phyloP scores from a whole-genome alignment of 2,329 filamentous ascomycete genomes.

The Epichloe uncinata region DNA sequence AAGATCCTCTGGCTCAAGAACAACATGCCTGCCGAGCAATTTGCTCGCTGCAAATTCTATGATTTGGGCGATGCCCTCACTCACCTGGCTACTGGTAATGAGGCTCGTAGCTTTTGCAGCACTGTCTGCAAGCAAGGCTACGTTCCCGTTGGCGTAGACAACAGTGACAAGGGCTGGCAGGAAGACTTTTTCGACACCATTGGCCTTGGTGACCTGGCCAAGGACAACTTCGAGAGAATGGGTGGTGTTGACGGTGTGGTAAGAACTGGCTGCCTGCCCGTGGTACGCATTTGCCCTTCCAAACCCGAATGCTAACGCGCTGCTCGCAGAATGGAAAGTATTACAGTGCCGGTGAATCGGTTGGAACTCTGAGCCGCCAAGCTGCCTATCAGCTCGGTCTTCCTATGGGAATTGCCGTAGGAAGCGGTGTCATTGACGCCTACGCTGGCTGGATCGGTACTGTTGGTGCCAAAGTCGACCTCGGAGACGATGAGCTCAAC shows the following conservation, averaged over 20 bases:
- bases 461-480: slow-evolving; percentile 87
- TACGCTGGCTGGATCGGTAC: slow-evolving; percentile 99
- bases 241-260: slow-evolving; percentile 93
- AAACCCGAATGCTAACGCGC: not conserved
- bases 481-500: slow-evolving; percentile 53
- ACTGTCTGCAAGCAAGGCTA: slow-evolving; percentile 96
- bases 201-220: slow-evolving; percentile 68
- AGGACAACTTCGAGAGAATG: slow-evolving; percentile 85
- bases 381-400: slow-evolving; percentile 76
- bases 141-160: slow-evolving; percentile 92
- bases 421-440: slow-evolving; percentile 93
- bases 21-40: slow-evolving; percentile 86
- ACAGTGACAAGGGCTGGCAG: slow-evolving; percentile 96
- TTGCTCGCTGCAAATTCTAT: slow-evolving; percentile 92
- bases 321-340: slow-evolving; percentile 69
- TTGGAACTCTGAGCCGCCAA: slow-evolving; percentile 71
- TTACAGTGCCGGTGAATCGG: slow-evolving; percentile 80
- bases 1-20: slow-evolving; percentile 99
- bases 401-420: slow-evolving; percentile 76
- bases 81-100: slow-evolving; percentile 82
- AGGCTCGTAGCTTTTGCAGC: slow-evolving; percentile 88
- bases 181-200: slow-evolving; percentile 83
- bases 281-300: slow-evolving; percentile 5
- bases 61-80: slow-evolving; percentile 88
- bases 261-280: not conserved